phyloP scores from a whole-genome alignment of 2,329 filamentous ascomycete genomes.

The Coniochaeta sp. region DNA sequence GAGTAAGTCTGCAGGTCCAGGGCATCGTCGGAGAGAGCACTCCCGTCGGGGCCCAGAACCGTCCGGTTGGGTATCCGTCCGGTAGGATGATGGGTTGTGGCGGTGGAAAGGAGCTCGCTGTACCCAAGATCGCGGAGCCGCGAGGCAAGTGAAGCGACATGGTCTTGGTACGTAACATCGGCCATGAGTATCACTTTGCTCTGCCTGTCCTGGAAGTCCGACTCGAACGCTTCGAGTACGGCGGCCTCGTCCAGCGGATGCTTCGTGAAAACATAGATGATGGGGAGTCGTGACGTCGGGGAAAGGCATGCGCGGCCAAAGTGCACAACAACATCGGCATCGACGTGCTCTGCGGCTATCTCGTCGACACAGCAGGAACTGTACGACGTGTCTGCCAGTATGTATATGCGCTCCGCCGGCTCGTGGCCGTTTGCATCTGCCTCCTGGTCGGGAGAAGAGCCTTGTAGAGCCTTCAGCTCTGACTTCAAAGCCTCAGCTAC shows the following conservation, averaged over 20 bases:
- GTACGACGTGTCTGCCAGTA: constrained; percentile 93
- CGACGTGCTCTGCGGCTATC: constrained; percentile 87
- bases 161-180: constrained; percentile 78
- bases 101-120: constrained; percentile 58
- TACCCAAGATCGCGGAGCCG: constrained; percentile 61
- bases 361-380: constrained; percentile 97
- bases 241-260: constrained; percentile 58
- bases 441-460: too few relatives aligned
- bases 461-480: constrained; percentile 23
- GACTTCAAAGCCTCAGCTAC: constrained; percentile 59
- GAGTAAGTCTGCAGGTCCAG: constrained; percentile 57
- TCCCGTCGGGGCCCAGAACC: constrained; percentile 28
- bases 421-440: too few relatives aligned
- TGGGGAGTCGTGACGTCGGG: constrained; percentile 78
- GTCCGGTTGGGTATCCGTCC: constrained; percentile 80
- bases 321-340: constrained; percentile 87
- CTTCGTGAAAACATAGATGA: constrained; percentile 84
- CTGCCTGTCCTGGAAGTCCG: constrained; percentile 58
- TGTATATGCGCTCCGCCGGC: constrained; percentile 52
- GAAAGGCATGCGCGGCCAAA: constrained; percentile 91
- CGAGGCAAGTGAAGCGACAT: constrained; percentile 54
- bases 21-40: constrained; percentile 28
- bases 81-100: constrained; percentile 69
- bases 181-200: constrained; percentile 74
- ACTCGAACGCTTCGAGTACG: constrained; percentile 53